Base-by-base conservation (phyloP, 108 stramenopile species). In the Epithemia pelagica region DNA sequence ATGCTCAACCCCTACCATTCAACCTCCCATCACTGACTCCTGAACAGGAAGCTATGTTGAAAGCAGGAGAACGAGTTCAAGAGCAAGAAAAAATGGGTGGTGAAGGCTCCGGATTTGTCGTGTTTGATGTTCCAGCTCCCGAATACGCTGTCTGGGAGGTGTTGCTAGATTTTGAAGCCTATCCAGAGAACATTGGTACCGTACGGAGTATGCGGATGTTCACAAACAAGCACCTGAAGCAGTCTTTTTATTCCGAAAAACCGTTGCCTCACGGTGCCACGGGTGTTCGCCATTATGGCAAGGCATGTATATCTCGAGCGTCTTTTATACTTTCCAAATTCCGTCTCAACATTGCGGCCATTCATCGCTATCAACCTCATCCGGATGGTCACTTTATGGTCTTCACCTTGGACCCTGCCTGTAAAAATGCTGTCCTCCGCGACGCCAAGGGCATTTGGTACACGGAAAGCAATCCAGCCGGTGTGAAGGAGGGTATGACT, bases 361-460 rank as follows among this genome's bases (percentile, higher is more conserved):
- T 93, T 46, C 92, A 93, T 73, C 84, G 80, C 33, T 93, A 93
- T 52, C 70, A 81, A 2, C 89, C 89, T 15, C 92, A 93, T 68
- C 85, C 87, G 0, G 61, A 80, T 57, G 92, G 92, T 0, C 84
- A 93, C 58, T 93, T 89, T 74, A 93, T 93, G 92, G 78, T 80
- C 8, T 93, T 93, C 62, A 89, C 83, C 2, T 63, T 93, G 57
- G 92, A 93, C 74, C 83, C 82, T 2, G 88, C 84, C 0, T 84
- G 87, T 72, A 85, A 82, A 0, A 90, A 90, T 65, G 73, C 85
- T 66, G 92, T 89, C 0, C 53, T 93, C 54, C 85, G 90, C 65
- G 82, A 80, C 62, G 92, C 92, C 22, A 93, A 93, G 67, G 92
- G 92, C 0, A 84, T 88, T n/a, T 93, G 92, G 92, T 79, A 93